A percentile compares a stretch with the other conserved stretches of the same genome.
Evolutionary conservation across 1,284 basidiomycete genomes (phyloP).

Genomic region (Sphagnurus paluster): DNA sequence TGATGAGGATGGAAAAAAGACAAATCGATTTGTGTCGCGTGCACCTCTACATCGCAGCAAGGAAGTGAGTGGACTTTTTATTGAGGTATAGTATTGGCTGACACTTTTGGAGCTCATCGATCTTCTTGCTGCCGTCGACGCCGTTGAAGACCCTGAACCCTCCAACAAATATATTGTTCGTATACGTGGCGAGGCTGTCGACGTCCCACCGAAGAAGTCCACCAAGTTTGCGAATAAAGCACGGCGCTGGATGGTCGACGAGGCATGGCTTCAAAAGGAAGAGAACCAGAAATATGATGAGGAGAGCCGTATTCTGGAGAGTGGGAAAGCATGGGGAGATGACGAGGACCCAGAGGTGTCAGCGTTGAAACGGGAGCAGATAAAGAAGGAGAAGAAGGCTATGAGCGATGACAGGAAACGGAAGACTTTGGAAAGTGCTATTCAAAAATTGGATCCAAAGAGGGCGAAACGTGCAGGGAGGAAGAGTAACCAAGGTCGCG

Average conservation of each 20-base stretch:
- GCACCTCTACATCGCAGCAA: slow-evolving; percentile 4
- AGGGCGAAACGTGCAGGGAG: not conserved
- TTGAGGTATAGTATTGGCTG: not conserved
- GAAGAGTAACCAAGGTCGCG: slow-evolving; percentile 1
- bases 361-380: not conserved
- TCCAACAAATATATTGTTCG: not conserved
- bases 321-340: slow-evolving; percentile 9
- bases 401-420: not conserved
- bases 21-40: not conserved
- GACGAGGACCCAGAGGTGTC: slow-evolving; percentile 10
- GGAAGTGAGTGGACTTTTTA: slow-evolving; percentile 1
- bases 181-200: not conserved
- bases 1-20: not conserved
- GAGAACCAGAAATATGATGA: slow-evolving; percentile 2
- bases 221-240: slow-evolving; percentile 8
- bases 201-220: slow-evolving; percentile 2
- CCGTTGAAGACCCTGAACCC: not conserved
- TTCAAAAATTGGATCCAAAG: not conserved
- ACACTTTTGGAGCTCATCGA: slow-evolving; percentile 1
- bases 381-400: slow-evolving; percentile 7
- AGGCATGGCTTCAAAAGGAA: slow-evolving; percentile 2
- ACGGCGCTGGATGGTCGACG: slow-evolving; percentile 9
- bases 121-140: slow-evolving; percentile 3
- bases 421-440: not conserved
- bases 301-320: slow-evolving; percentile 2